Evolutionary conservation across 805 yeast genomes (phyloP).

Genomic region (Barnettozyma wickerhamii): DNA sequence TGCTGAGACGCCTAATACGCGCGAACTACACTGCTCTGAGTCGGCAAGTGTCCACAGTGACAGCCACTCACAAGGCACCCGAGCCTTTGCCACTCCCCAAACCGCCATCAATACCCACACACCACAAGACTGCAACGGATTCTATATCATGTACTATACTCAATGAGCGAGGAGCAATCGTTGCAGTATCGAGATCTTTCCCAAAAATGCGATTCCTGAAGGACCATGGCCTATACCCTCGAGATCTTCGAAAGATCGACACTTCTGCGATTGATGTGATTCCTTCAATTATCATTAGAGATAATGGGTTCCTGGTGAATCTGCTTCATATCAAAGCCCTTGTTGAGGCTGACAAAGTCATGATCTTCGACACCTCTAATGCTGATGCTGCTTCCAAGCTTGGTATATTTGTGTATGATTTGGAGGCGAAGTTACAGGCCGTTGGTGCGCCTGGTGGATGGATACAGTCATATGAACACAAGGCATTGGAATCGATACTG

Average conservation of each 20-base stretch:
- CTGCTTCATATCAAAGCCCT: constrained; percentile 86
- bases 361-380: constrained; percentile 67
- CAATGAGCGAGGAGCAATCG: constrained; percentile 67
- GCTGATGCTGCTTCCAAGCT: constrained; percentile 59
- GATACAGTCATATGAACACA: constrained; percentile 66
- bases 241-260: constrained; percentile 82
- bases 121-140: constrained; percentile 2
- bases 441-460: constrained; percentile 21
- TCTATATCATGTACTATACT: constrained; percentile 63
- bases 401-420: constrained; percentile 79
- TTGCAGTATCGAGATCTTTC: constrained; percentile 73
- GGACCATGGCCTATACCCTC: constrained; percentile 71
- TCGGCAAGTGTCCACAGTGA: not conserved
- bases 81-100: constrained; percentile 6
- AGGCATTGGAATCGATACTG: constrained; percentile 77
- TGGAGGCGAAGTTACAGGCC: constrained; percentile 64
- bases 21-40: not conserved
- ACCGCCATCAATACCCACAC: constrained; percentile 5
- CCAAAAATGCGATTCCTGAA: constrained; percentile 73
- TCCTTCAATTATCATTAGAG: constrained; percentile 82
- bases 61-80: not conserved
- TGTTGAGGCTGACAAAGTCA: constrained; percentile 72
- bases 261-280: constrained; percentile 75
- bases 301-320: constrained; percentile 72
- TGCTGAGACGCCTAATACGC: constrained; percentile 1